Conservation (phyloP, 1,139 yeast species). For the Pneumocystis sp. region DNA sequence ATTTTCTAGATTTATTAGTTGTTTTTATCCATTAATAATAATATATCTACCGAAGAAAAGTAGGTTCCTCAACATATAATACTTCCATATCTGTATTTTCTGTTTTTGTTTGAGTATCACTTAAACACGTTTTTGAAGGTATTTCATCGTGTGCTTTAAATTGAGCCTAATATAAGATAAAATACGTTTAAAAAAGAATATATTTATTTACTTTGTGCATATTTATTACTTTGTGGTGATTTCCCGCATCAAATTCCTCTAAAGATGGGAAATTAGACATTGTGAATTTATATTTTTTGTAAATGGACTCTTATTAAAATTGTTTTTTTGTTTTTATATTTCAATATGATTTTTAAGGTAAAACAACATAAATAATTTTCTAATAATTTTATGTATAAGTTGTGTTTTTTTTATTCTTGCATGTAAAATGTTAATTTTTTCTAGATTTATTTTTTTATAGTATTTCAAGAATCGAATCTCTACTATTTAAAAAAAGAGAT, state of each 20-base stretch:
- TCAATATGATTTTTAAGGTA: neutral
- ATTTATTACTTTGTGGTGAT: slow-evolving; percentile 12
- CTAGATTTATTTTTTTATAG: too few species aligned
- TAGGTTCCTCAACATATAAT: neutral
- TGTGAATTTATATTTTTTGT: slow-evolving; percentile 11
- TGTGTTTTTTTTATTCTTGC: neutral
- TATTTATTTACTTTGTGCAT: slow-evolving; percentile 13
- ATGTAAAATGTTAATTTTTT: neutral
- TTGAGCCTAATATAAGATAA: slow-evolving; percentile 22
- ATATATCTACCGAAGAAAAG: neutral
- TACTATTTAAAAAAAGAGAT: neutral
- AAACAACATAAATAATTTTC: neutral
- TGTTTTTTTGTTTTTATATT: neutral
- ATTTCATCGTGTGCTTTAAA: slow-evolving; percentile 4
- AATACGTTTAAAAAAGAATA: slow-evolving; percentile 8
- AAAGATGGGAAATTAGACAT: slow-evolving; percentile 86
- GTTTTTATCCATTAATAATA: neutral
- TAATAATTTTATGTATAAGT: neutral
- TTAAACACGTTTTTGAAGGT: neutral
- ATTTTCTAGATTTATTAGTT: slow-evolving; percentile 31
- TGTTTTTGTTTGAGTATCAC: neutral
- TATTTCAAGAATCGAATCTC: neutral
- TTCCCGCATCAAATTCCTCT: slow-evolving; percentile 33
- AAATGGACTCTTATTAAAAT: neutral
- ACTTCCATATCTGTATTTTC: neutral